Conservation (phyloP, 805 yeast genomes). For the Metschnikowia reukaufii region DNA sequence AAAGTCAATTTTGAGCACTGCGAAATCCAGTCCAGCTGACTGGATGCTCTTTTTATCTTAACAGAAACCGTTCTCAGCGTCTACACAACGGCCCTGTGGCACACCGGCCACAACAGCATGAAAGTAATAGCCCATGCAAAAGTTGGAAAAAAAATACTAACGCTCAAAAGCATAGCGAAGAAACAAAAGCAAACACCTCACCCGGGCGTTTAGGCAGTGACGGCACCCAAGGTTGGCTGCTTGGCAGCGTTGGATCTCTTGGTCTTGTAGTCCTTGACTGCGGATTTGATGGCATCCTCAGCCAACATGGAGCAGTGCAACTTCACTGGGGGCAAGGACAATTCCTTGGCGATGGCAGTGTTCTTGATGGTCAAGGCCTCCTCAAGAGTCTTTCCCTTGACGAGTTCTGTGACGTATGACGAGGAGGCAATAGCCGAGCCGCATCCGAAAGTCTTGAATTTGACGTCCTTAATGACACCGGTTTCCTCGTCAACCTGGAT, state of each 20-base stretch:
- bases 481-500: slow-evolving; percentile 88
- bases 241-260: slow-evolving; percentile 54
- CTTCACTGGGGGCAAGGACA: slow-evolving; percentile 94
- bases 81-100: no score
- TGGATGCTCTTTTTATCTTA: no score
- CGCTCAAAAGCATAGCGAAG: background rate
- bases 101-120: no score
- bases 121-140: no score
- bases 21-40: no score
- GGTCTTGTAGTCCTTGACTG: slow-evolving; percentile 89
- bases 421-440: slow-evolving; percentile 97
- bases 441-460: slow-evolving; percentile 98
- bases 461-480: slow-evolving; percentile 91
- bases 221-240: slow-evolving; percentile 57
- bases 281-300: slow-evolving; percentile 97
- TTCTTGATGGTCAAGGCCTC: slow-evolving; percentile 93
- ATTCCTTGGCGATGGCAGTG: slow-evolving; percentile 91
- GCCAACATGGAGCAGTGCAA: slow-evolving; percentile 98
- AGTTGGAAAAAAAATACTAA: no score
- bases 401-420: slow-evolving; percentile 91
- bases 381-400: slow-evolving; percentile 90
- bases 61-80: no score
- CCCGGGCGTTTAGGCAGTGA: slow-evolving; percentile 12
- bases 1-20: no score
- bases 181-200: background rate